Conservation (phyloP, 2,329 filamentous ascomycete genomes). For the Aspergillus candidus region DNA sequence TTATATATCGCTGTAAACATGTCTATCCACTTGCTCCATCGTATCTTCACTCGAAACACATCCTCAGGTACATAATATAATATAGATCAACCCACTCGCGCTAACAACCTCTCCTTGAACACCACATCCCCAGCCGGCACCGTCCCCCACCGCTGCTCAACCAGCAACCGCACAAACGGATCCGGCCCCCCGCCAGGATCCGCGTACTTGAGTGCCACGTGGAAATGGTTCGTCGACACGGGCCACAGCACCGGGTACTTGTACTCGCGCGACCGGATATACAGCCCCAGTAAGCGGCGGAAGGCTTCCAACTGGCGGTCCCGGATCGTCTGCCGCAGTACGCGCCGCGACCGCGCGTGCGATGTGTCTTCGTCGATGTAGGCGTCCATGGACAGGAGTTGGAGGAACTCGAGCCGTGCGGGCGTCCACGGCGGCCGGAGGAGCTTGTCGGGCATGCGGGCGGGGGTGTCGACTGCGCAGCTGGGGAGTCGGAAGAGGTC, state of each 20-base stretch:
- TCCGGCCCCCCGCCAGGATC: slow-evolving; percentile 18
- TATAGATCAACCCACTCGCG: slow-evolving; percentile 8
- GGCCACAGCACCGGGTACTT: slow-evolving; percentile 31
- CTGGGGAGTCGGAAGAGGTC: slow-evolving; percentile 33
- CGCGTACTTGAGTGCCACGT: slow-evolving; percentile 24
- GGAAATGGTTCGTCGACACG: slow-evolving; percentile 26
- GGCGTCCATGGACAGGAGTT: slow-evolving; percentile 30
- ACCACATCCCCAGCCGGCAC: slow-evolving; percentile 18
- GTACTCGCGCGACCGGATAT: slow-evolving; percentile 27
- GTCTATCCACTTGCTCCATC: neutral
- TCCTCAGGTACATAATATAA: neutral
- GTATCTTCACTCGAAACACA: neutral
- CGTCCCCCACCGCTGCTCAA: slow-evolving; percentile 28
- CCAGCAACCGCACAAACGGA: slow-evolving; percentile 30
- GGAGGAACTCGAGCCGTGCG: slow-evolving; percentile 34
- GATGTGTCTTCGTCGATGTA: slow-evolving; percentile 33
- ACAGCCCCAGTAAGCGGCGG: slow-evolving; percentile 23
- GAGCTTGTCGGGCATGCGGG: slow-evolving; percentile 35
- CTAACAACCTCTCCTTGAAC: slow-evolving; percentile 21
- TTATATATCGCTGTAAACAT: too few species aligned
- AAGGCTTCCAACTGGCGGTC: slow-evolving; percentile 32
- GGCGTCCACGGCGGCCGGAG: slow-evolving; percentile 35
- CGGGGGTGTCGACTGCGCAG: slow-evolving; percentile 20
- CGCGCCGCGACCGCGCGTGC: slow-evolving; percentile 24
- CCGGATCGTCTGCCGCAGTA: slow-evolving; percentile 31